Conservation (phyloP, 371 early-diverging fungal species). For the Cokeromyces recurvatus region DNA sequence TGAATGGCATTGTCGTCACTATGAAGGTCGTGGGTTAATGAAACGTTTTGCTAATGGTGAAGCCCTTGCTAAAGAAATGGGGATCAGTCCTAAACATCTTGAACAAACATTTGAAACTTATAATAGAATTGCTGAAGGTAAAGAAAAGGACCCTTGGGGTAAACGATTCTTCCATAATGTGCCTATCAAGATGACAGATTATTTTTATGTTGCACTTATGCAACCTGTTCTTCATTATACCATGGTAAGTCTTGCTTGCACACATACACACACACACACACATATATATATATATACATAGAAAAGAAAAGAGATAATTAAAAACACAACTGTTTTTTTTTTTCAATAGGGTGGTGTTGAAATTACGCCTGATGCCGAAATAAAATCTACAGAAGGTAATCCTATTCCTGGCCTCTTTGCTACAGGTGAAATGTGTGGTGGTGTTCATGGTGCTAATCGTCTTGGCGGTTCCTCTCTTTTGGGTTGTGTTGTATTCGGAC, state of each 20-base stretch:
- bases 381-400: conserved; percentile 53
- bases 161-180: conserved; percentile 87
- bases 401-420: conserved; percentile 87
- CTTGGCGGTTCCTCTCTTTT: conserved; percentile 57
- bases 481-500: conserved; percentile 96
- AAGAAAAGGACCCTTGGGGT: conserved; percentile 80
- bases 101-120: conserved; percentile 78
- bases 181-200: conserved; percentile 67
- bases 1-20: conserved; percentile 94
- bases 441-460: conserved; percentile 54
- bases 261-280: neutral
- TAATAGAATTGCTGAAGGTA: conserved; percentile 71
- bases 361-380: conserved; percentile 75
- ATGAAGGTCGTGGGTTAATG: conserved; percentile 89
- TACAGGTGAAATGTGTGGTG: conserved; percentile 84
- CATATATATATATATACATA: too few relatives aligned
- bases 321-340: neutral
- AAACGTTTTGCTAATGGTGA: conserved; percentile 68
- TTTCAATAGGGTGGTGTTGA: conserved; percentile 81
- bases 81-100: conserved; percentile 62
- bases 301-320: too few relatives aligned
- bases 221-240: conserved; percentile 94
- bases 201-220: conserved; percentile 85
- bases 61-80: conserved; percentile 81
- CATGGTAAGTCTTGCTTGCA: conserved; percentile 54